These are phyloP conservation scores for Sphaceloma murrayae DNA, from an alignment of 2,329 filamentous ascomycete genomes.

Conservation along the genomic window DNA sequence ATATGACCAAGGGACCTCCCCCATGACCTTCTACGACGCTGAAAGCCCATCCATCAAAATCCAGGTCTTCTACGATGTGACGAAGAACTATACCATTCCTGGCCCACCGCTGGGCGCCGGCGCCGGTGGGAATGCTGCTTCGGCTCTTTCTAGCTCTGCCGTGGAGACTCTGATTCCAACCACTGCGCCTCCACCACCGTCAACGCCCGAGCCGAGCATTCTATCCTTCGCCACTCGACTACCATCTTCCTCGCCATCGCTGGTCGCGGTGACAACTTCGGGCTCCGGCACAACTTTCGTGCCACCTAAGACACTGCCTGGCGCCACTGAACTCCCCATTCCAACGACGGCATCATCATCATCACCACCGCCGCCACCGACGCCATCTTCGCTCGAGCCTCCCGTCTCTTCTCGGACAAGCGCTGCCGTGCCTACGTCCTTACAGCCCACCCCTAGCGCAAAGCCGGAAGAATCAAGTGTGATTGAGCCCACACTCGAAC, in stretches of 20 bases:
- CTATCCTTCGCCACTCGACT: no score
- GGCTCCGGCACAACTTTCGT: background rate
- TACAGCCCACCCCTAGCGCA: no score
- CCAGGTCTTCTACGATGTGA: slow-evolving; percentile 9
- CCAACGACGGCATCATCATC: background rate
- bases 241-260: background rate
- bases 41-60: slow-evolving; percentile 1
- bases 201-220: background rate
- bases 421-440: background rate
- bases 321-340: background rate
- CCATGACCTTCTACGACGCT: slow-evolving; percentile 10
- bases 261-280: background rate
- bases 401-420: background rate
- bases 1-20: slow-evolving; percentile 3
- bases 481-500: slow-evolving; percentile 1
- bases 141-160: background rate
- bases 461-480: no score
- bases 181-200: background rate
- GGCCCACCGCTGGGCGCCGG: slow-evolving; percentile 4
- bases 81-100: slow-evolving; percentile 11
- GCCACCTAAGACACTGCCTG: slow-evolving; percentile 2
- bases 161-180: background rate
- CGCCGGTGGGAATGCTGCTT: background rate
- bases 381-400: background rate
- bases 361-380: background rate